phyloP scores from a whole-genome alignment of 2,329 filamentous ascomycete genomes.

The Coniella lustricola region DNA sequence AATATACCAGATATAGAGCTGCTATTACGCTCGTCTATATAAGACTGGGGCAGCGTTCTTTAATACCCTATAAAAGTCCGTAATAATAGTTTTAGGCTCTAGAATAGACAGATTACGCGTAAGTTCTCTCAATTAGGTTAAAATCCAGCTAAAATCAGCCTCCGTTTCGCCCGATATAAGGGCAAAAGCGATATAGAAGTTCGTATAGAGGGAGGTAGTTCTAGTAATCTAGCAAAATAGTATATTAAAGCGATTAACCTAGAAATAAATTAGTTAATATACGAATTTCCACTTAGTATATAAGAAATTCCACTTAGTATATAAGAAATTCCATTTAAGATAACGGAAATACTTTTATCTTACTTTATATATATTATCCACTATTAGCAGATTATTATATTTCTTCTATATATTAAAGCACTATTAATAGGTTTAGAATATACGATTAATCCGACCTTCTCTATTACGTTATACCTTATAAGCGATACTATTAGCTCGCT shows the following conservation, averaged over 20 bases:
- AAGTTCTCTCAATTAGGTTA: background rate
- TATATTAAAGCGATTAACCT: constrained; percentile 1
- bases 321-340: too few relatives aligned
- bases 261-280: background rate
- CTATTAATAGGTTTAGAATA: background rate
- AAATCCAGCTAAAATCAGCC: background rate
- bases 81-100: background rate
- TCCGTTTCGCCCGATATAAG: background rate
- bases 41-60: background rate
- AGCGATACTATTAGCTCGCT: too few relatives aligned
- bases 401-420: background rate
- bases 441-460: background rate
- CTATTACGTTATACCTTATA: background rate
- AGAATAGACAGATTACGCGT: background rate
- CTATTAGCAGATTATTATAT: background rate
- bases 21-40: background rate
- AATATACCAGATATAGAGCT: background rate
- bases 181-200: background rate
- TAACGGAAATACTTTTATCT: too few relatives aligned
- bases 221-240: background rate
- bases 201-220: background rate
- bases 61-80: background rate
- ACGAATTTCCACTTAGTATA: background rate
- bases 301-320: background rate
- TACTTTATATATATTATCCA: constrained; percentile 1